Percentiles rank a stretch among this genome's conserved stretches.
Conservation (phyloP, 2,329 filamentous ascomycete genomes). For the Gyromitra esculenta region DNA sequence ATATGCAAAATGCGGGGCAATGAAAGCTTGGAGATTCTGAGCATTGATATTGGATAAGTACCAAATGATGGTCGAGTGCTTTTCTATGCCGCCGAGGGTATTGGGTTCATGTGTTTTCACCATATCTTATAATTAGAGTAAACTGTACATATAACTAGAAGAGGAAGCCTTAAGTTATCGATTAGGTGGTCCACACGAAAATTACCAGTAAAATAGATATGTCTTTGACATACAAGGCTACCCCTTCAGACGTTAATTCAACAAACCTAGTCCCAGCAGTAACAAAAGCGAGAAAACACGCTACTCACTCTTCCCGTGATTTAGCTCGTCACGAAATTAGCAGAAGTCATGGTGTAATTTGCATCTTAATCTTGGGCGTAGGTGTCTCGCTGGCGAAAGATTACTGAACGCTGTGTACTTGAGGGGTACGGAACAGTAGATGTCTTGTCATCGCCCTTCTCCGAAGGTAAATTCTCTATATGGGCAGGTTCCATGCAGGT, state of each 20-base stretch:
- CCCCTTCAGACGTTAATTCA: background rate
- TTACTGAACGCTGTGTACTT: background rate
- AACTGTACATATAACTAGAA: too few species aligned
- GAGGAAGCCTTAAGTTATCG: background rate
- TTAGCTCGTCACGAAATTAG: background rate
- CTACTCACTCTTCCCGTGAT: background rate
- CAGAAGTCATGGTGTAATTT: background rate
- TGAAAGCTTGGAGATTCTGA: background rate
- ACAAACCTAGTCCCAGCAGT: too few species aligned
- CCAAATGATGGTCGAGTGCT: background rate
- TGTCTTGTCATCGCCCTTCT: constrained; percentile 4
- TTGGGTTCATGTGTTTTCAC: background rate
- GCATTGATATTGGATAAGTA: background rate
- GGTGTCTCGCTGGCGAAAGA: background rate
- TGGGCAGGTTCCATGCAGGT: background rate
- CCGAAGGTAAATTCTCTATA: background rate
- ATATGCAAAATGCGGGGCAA: constrained; percentile 6
- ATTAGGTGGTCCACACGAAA: too few species aligned
- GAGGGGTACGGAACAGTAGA: background rate
- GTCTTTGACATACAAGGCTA: too few species aligned
- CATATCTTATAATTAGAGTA: background rate
- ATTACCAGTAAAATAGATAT: background rate
- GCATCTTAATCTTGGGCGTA: background rate
- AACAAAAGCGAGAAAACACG: too few species aligned
- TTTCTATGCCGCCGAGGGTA: background rate